A percentile compares a stretch with the other conserved stretches of the same genome.
These are phyloP conservation scores for Teratosphaeria nubilosa DNA, from an alignment of 2,329 filamentous ascomycete genomes.

Conservation along the genomic window DNA sequence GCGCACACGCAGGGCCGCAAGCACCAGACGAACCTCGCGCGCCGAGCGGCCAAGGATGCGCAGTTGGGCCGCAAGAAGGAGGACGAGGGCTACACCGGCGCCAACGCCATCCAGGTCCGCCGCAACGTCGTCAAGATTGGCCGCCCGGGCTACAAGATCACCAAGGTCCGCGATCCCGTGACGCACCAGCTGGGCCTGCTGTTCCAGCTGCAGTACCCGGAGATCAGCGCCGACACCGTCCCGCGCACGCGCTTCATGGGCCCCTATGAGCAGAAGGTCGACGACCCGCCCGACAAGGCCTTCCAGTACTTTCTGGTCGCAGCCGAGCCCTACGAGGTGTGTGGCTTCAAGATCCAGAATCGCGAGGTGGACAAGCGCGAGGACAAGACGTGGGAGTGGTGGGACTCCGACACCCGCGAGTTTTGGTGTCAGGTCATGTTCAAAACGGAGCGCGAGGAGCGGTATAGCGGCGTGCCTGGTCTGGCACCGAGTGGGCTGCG, in stretches of 20 bases:
- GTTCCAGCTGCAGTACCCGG: constrained; percentile 95
- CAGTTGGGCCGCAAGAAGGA: constrained; percentile 62
- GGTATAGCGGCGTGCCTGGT: constrained; percentile 60
- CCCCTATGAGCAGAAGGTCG: constrained; percentile 89
- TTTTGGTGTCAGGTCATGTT: constrained; percentile 98
- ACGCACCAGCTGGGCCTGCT: constrained; percentile 81
- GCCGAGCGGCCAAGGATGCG: constrained; percentile 89
- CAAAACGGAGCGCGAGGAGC: constrained; percentile 94
- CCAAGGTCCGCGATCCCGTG: constrained; percentile 82
- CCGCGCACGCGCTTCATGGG: constrained; percentile 95
- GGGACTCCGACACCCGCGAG: constrained; percentile 89
- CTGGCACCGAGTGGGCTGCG: constrained; percentile 40
- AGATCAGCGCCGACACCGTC: constrained; percentile 64
- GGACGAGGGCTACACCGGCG: constrained; percentile 54
- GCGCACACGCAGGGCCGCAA: constrained; percentile 97
- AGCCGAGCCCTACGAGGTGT: constrained; percentile 96
- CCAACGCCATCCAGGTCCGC: constrained; percentile 60
- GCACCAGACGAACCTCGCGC: constrained; percentile 95
- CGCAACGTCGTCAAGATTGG: constrained; percentile 91
- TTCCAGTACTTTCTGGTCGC: constrained; percentile 94
- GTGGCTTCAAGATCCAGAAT: constrained; percentile 90
- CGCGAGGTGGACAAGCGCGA: constrained; percentile 84
- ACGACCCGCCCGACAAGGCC: constrained; percentile 81
- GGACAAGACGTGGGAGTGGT: constrained; percentile 86
- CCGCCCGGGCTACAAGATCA: constrained; percentile 93